phyloP scores from a whole-genome alignment of 73 alveolate species.

The Chromera velia region DNA sequence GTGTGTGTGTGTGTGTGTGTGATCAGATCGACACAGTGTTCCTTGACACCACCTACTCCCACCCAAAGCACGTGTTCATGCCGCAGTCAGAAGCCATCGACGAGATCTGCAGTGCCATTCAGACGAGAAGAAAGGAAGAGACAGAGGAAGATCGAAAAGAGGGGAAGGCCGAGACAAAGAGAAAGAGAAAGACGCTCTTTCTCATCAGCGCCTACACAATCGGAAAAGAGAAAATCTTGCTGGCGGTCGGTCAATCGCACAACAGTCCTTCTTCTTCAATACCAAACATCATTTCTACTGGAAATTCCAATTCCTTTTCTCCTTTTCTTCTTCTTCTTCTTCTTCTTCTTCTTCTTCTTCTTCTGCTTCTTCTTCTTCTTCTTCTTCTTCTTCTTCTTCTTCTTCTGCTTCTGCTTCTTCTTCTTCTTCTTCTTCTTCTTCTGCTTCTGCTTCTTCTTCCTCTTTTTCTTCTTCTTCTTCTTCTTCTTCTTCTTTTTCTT shows the following conservation, averaged over 20 bases:
- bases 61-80: constrained; percentile 56
- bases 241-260: background rate
- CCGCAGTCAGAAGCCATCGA: constrained; percentile 50
- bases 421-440: too few species aligned
- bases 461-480: too few species aligned
- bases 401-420: too few species aligned
- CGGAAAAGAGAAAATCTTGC: background rate
- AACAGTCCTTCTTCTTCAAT: too few species aligned
- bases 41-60: constrained; percentile 61
- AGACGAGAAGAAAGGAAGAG: constrained; percentile 1
- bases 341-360: too few species aligned
- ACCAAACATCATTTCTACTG: too few species aligned
- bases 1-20: constrained; percentile 12
- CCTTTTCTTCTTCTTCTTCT: too few species aligned
- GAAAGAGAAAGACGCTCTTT: background rate
- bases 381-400: too few species aligned
- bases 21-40: constrained; percentile 52
- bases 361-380: too few species aligned
- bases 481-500: too few species aligned
- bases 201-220: background rate
- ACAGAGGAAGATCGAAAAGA: background rate
- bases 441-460: too few species aligned
- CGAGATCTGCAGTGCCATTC: constrained; percentile 25
- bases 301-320: too few species aligned
- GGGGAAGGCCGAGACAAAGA: background rate